Base-by-base conservation (phyloP, 345 rosid genomes). In the Stellera chamaejasme region DNA sequence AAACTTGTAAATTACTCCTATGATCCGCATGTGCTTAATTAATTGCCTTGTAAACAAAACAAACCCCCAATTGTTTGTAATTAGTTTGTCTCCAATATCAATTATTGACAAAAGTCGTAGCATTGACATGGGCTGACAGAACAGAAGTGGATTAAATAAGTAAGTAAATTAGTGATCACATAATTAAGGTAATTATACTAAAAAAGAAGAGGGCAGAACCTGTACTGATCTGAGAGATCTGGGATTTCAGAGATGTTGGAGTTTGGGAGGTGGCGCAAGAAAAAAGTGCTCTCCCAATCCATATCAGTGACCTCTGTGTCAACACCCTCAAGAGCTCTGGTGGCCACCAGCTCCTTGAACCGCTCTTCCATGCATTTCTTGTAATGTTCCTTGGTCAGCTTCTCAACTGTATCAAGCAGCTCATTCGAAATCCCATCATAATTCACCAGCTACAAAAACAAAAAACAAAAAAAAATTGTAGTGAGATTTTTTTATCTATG, bases 241-340 rank as follows among this genome's bases (percentile, higher is more conserved):
- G 89, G 91, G 64, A 92, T 55, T 56, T 82, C 66, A 46, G 78
- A 53, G 50, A 88, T 68, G 75, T 82, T 84, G 0, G 95, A 81
- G 36, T 58, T 47, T 9, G 98, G 97, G 14, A 81, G 93, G 68
- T 92, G 98, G 45, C 79, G 79, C 10, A 92, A 32, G 65, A 13
- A 65, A 71, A 88, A 92, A 25, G 98, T 88, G 67, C 87, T 82
- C 55, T 92, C 98, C 98, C 98, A 92, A 56, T 92, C 98, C 78
- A 88, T 56, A 58, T 88, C 90, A 25, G 66, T 73, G 66, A 88
- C 78, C 82, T 88, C 96, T 1, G 79, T 49, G 27, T 68, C 60
- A 46, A 81, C 76, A 53, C 71, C 79, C 26, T 80, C 93, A 3
- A 88, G 82, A 2, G 77, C 93, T 52, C 70, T 84, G 68, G 74